These are phyloP conservation scores for Claviceps sorghi DNA, from an alignment of 2,329 filamentous ascomycete genomes.

Conservation along the genomic window DNA sequence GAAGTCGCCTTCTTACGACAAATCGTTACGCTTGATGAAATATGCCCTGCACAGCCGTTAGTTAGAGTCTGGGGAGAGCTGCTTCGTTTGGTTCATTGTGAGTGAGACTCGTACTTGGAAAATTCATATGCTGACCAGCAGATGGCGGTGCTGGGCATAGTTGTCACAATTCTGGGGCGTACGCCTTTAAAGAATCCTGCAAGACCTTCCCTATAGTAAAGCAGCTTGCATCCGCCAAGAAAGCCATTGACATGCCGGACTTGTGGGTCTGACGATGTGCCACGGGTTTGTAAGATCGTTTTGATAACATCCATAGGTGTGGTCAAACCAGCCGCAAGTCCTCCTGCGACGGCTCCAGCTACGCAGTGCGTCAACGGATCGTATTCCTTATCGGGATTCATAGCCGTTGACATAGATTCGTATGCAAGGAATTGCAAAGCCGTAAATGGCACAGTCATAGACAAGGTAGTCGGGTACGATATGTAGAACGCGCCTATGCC, in stretches of 20 bases:
- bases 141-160: constrained; percentile 98
- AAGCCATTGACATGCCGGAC: constrained; percentile 76
- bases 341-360: constrained; percentile 82
- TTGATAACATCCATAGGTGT: constrained; percentile 98
- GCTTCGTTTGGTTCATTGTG: constrained; percentile 53
- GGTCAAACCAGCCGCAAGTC: constrained; percentile 82
- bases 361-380: constrained; percentile 89
- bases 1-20: constrained; percentile 14
- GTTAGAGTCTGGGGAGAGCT: constrained; percentile 29
- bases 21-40: constrained; percentile 41
- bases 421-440: constrained; percentile 95
- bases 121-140: constrained; percentile 78
- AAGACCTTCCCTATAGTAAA: constrained; percentile 71
- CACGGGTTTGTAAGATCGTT: constrained; percentile 88
- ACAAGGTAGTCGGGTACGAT: constrained; percentile 92
- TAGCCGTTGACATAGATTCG: constrained; percentile 84
- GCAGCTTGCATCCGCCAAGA: constrained; percentile 61
- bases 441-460: constrained; percentile 97
- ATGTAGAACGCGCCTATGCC: constrained; percentile 90
- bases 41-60: constrained; percentile 31
- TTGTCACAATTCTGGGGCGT: constrained; percentile 80
- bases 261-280: constrained; percentile 66
- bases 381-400: constrained; percentile 77
- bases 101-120: constrained; percentile 53
- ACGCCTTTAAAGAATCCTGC: constrained; percentile 87